Evolutionary conservation across 306 rosid species (phyloP).

Genomic region (Ceratonia siliqua): DNA sequence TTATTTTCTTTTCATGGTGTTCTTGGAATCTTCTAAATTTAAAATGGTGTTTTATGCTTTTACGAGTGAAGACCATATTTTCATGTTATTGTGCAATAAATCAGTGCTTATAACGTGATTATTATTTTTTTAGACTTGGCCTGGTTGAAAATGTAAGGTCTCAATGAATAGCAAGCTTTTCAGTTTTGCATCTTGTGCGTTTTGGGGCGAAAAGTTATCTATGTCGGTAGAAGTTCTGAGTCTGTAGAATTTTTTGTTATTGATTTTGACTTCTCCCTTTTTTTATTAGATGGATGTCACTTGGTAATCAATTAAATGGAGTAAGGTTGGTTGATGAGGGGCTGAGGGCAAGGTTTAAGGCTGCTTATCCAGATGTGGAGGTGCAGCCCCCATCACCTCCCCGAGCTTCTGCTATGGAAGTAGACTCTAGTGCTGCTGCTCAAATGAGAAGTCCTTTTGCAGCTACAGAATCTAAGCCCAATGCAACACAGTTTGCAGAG

Average conservation of each 20-base stretch:
- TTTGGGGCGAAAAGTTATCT: slow-evolving; percentile 9
- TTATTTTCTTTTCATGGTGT: neutral
- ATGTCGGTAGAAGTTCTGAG: neutral
- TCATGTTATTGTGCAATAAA: slow-evolving; percentile 16
- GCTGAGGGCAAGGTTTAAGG: slow-evolving; percentile 92
- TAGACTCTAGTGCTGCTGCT: slow-evolving; percentile 55
- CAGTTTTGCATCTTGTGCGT: slow-evolving; percentile 14
- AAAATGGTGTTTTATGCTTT: slow-evolving; percentile 2
- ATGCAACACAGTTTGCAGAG: slow-evolving; percentile 46
- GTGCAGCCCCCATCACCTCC: slow-evolving; percentile 94
- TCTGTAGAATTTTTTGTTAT: neutral
- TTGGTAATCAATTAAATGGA: slow-evolving; percentile 91
- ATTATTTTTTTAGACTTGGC: slow-evolving; percentile 2
- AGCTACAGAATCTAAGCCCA: slow-evolving; percentile 49
- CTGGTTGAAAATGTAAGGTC: neutral
- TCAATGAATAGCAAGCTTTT: neutral
- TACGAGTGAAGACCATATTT: neutral
- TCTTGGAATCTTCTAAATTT: neutral
- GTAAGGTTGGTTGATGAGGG: slow-evolving; percentile 94
- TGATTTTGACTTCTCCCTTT: slow-evolving; percentile 26
- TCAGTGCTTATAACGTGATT: slow-evolving; percentile 19
- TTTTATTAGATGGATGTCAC: slow-evolving; percentile 90
- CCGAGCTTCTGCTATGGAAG: slow-evolving; percentile 77
- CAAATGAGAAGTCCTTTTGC: slow-evolving; percentile 64
- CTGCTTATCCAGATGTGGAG: slow-evolving; percentile 95